These are phyloP conservation scores for Podospora pseudoanserina DNA, from an alignment of 495 filamentous ascomycete species.

Conservation along the genomic window DNA sequence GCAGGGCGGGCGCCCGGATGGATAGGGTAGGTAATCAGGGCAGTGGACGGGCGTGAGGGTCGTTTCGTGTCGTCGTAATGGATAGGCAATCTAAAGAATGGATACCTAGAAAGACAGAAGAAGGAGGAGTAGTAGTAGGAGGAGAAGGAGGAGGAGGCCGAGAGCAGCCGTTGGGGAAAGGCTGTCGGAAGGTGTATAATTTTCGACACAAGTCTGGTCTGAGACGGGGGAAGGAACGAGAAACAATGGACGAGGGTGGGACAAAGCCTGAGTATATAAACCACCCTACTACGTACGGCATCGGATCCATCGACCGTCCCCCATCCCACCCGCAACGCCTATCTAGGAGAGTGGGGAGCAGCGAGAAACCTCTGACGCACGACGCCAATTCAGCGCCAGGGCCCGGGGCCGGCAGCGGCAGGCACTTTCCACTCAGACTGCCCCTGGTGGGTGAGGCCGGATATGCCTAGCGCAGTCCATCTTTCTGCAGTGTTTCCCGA, in stretches of 20 bases:
- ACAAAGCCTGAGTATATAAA: slow-evolving; percentile 16
- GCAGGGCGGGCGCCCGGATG: background rate
- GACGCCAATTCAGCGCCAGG: slow-evolving; percentile 1
- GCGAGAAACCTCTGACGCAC: background rate
- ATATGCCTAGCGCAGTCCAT: slow-evolving; percentile 11
- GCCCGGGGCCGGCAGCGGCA: slow-evolving; percentile 8
- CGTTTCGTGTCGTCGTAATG: background rate
- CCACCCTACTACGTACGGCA: background rate
- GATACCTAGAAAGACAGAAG: background rate
- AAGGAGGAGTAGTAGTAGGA: too few species aligned
- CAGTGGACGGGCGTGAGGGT: background rate
- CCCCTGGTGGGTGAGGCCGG: background rate
- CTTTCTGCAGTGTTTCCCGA: background rate
- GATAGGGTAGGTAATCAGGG: background rate
- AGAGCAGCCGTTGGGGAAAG: background rate
- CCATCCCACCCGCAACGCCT: background rate
- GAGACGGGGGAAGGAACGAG: slow-evolving; percentile 8
- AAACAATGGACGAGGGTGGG: slow-evolving; percentile 12
- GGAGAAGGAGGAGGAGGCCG: too few species aligned
- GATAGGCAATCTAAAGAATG: background rate
- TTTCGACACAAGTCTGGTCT: slow-evolving; percentile 4
- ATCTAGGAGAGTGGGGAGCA: slow-evolving; percentile 4
- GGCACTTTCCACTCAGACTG: background rate
- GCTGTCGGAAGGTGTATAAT: background rate
- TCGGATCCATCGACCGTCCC: background rate